Conservation (phyloP, 164 flowering plant genomes). For the Kalanchoe fedtschenkoi region DNA sequence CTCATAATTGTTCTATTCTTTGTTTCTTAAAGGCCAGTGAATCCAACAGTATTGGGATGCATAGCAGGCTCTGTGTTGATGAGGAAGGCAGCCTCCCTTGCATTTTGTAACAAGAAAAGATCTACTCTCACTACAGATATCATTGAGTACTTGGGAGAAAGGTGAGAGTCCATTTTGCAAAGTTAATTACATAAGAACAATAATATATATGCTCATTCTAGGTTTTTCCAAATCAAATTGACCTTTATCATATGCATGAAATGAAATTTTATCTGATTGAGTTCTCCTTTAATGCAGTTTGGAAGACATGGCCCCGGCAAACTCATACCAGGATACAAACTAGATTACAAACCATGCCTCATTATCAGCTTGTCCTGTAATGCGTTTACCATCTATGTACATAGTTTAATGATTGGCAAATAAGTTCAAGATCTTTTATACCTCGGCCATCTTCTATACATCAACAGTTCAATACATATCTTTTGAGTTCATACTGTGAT, state of each 20-base stretch:
- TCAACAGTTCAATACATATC: too few relatives aligned
- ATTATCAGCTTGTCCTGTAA: too few relatives aligned
- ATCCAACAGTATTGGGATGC: constrained; percentile 75
- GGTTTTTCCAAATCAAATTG: too few relatives aligned
- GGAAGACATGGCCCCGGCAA: constrained; percentile 71
- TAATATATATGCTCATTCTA: too few relatives aligned
- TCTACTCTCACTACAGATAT: constrained; percentile 84
- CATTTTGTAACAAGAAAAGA: constrained; percentile 64
- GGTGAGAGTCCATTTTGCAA: too few relatives aligned
- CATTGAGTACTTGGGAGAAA: constrained; percentile 72
- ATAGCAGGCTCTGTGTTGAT: constrained; percentile 74
- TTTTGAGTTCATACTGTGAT: too few relatives aligned
- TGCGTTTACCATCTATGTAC: too few relatives aligned
- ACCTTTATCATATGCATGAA: not conserved
- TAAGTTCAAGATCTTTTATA: too few relatives aligned
- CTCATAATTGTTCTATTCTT: not conserved
- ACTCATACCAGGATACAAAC: not conserved
- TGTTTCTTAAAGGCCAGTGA: constrained; percentile 20
- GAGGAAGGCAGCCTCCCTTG: constrained; percentile 81
- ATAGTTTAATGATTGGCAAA: too few relatives aligned
- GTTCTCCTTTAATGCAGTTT: constrained; percentile 51
- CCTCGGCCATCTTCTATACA: too few relatives aligned
- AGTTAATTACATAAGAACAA: too few relatives aligned
- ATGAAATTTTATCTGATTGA: not conserved
- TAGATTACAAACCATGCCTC: not conserved